Evolutionary conservation across 2,329 filamentous ascomycete genomes (phyloP), one percentile per base, ranked within the genome.

Genomic region (Colletotrichum tabaci): DNA sequence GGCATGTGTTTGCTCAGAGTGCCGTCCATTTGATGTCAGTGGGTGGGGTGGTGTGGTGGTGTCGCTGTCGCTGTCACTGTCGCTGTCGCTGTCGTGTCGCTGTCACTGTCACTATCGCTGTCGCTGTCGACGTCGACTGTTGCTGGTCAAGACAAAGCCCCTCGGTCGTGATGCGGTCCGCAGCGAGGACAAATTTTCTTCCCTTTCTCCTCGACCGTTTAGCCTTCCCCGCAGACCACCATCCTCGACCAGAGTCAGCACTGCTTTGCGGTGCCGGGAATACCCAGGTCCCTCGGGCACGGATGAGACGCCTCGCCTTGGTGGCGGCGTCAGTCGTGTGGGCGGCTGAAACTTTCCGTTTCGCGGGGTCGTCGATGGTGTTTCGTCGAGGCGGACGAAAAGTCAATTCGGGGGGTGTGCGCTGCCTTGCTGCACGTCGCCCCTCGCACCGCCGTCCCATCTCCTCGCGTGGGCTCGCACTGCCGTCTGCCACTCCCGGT

Each of bases 301-400:
- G 53, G 66, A 72, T 72, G 66, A 72, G 69, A 72, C 69, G 66
- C 60, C 60, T 35, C 35, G 55, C 18, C 50, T 26, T 71, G 58
- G 65, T 68, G 65, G 68, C 64, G 58, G 35, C 35, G 35, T 38
- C 35, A 1, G 35, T 38, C 35, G 35, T 38, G 35, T 38, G 35
- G 35, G 35, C 35, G 35, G 35, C 35, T 38, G 35, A 38, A 38
- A 38, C 35, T 38, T 38, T 38, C 9, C 35, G 8, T 38, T 38
- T 38, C 35, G 35, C 35, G 35, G 35, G 35, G 35, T 38, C 35
- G 9, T 38, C 35, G 35, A 38, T 9, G 35, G 35, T 38, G 35
- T 38, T 38, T 38, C 35, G 35, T 38, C 35, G 35, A 38, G 35
- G 35, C 30, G 30, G 30, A 35, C 30, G 30, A 35, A 35, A 35